These are phyloP conservation scores for Dalbergia cultrata DNA, from an alignment of 306 rosid species.

Conservation along the genomic window DNA sequence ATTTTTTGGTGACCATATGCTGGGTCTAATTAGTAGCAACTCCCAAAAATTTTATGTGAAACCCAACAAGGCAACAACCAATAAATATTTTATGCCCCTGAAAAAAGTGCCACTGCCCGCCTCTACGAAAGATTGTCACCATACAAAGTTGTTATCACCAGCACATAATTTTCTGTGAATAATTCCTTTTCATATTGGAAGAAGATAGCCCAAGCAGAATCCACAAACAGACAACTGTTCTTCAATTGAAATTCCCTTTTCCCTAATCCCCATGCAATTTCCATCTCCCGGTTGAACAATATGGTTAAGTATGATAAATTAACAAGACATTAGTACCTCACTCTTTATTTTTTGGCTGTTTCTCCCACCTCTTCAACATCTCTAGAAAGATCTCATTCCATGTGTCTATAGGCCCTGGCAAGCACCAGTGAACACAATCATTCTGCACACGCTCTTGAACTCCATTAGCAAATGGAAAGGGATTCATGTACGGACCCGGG, in stretches of 20 bases:
- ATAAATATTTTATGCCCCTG: no score
- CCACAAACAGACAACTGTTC: conserved; percentile 4
- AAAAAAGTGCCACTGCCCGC: not conserved
- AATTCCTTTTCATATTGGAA: not conserved
- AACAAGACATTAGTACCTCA: conserved; percentile 39
- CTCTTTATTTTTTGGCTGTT: not conserved
- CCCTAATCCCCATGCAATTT: not conserved
- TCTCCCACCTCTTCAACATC: conserved; percentile 63
- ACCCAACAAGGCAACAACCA: no score
- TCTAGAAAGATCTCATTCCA: conserved; percentile 83
- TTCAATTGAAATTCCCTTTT: not conserved
- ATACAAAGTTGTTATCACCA: not conserved
- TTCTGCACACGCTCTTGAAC: conserved; percentile 68
- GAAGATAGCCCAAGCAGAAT: not conserved
- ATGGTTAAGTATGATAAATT: not conserved
- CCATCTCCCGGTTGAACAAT: not conserved
- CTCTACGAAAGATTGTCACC: not conserved
- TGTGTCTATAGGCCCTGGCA: conserved; percentile 90
- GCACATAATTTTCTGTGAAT: not conserved
- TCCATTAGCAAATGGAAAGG: conserved; percentile 70
- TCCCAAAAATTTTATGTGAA: no score
- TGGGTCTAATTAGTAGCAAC: no score
- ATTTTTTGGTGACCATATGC: no score
- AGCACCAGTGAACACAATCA: conserved; percentile 96
- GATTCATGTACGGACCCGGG: conserved; percentile 93